Conservation (phyloP, 306 rosid genomes). For the Quercus wislizeni region DNA sequence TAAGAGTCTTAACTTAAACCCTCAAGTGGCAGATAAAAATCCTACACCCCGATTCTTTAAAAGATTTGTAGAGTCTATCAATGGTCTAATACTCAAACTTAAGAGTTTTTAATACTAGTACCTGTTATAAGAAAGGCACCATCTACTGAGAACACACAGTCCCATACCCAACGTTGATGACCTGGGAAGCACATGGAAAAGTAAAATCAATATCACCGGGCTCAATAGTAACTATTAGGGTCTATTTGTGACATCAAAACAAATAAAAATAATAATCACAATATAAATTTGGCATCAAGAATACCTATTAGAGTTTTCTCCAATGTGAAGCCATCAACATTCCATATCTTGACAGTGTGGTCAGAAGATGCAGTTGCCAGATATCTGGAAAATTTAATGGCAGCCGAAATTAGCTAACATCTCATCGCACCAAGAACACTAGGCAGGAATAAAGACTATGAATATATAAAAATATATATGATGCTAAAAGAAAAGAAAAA, state of each 20-base stretch:
- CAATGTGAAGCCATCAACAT: constrained; percentile 92
- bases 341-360: constrained; percentile 94
- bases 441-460: neutral
- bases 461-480: neutral
- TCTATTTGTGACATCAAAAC: neutral
- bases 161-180: constrained; percentile 98
- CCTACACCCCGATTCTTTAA: neutral
- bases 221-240: constrained; percentile 11
- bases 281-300: constrained; percentile 14
- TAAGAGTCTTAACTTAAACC: neutral
- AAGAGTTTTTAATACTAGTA: constrained; percentile 27
- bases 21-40: neutral
- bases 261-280: constrained; percentile 12
- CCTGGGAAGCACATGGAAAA: constrained; percentile 50
- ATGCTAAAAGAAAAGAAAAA: neutral
- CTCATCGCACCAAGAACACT: constrained; percentile 5
- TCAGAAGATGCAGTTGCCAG: constrained; percentile 98
- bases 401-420: constrained; percentile 19
- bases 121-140: constrained; percentile 99
- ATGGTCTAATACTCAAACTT: constrained; percentile 1
- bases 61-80: neutral
- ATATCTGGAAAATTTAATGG: constrained; percentile 51
- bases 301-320: constrained; percentile 89
- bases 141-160: constrained; percentile 96
- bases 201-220: constrained; percentile 15